These are phyloP conservation scores for Neurospora sp. DNA, from an alignment of 2,329 filamentous ascomycete species.

Conservation along the genomic window DNA sequence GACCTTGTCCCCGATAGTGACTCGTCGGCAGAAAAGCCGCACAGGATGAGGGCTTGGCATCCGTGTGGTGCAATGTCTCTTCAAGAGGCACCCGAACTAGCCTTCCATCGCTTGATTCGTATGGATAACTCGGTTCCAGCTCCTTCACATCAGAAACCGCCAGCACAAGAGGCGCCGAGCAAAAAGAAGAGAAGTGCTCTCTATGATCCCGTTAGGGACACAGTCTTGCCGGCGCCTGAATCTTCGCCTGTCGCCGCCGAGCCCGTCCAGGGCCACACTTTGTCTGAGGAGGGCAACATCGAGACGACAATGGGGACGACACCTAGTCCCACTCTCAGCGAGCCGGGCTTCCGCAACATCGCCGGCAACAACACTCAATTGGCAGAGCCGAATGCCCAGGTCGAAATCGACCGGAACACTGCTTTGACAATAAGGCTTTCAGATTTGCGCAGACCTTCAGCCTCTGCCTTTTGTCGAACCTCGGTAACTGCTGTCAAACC, in stretches of 20 bases:
- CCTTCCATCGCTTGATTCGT: not conserved
- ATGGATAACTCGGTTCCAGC: not conserved
- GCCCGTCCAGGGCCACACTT: not conserved
- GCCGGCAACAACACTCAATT: not conserved
- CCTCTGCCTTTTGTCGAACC: not conserved
- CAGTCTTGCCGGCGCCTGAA: not conserved
- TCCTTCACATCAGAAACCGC: not conserved
- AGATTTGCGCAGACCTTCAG: not conserved
- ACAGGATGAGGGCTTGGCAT: fast-evolving
- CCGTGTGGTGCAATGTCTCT: not conserved
- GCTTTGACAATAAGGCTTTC: not conserved
- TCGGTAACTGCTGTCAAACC: not conserved
- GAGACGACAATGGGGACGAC: not conserved
- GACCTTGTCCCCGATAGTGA: not conserved
- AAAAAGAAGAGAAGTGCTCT: not conserved
- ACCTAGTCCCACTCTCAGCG: not conserved
- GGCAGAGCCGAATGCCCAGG: not conserved
- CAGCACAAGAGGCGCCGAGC: not conserved
- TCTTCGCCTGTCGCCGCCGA: not conserved
- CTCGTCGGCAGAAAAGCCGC: not conserved
- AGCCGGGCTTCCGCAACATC: not conserved
- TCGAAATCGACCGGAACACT: not conserved
- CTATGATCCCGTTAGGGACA: not conserved
- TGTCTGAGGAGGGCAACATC: not conserved
- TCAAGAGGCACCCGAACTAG: not conserved